Percentiles rank a stretch among this genome's conserved stretches.
phyloP scores from a whole-genome alignment of 345 rosid genomes.

The Eucalyptus pauciflora region DNA sequence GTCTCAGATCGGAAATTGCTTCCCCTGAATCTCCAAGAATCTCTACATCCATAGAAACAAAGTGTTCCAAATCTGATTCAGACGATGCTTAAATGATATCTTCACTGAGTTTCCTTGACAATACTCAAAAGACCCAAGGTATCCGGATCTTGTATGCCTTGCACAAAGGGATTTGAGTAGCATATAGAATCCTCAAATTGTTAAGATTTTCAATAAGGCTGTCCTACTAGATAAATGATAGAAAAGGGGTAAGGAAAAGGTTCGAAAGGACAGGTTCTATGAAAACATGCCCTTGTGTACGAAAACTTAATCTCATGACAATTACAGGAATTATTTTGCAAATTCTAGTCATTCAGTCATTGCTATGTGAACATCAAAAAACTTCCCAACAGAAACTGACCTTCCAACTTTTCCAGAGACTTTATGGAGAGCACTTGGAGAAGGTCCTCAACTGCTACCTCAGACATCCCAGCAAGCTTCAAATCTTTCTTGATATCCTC shows the following conservation, averaged over 20 bases:
- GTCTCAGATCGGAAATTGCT: slow-evolving; percentile 78
- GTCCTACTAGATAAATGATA: background rate
- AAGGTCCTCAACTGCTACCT: slow-evolving; percentile 55
- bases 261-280: background rate
- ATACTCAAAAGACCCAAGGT: background rate
- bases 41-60: slow-evolving; percentile 21
- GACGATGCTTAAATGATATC: background rate
- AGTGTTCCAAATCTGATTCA: background rate
- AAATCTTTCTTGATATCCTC: slow-evolving; percentile 74
- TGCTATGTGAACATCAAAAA: background rate
- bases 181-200: background rate
- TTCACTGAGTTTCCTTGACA: background rate
- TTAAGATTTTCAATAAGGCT: background rate
- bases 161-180: background rate
- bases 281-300: background rate
- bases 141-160: background rate
- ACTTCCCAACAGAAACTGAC: slow-evolving; percentile 8
- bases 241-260: background rate
- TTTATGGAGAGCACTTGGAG: slow-evolving; percentile 68
- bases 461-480: slow-evolving; percentile 51
- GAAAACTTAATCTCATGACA: background rate
- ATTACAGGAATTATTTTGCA: background rate
- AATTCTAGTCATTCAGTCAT: background rate
- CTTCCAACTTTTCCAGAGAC: slow-evolving; percentile 74
- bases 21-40: slow-evolving; percentile 74